These are phyloP conservation scores for Mortierella sp. DNA, from an alignment of 371 early-diverging fungal species.

Conservation along the genomic window DNA sequence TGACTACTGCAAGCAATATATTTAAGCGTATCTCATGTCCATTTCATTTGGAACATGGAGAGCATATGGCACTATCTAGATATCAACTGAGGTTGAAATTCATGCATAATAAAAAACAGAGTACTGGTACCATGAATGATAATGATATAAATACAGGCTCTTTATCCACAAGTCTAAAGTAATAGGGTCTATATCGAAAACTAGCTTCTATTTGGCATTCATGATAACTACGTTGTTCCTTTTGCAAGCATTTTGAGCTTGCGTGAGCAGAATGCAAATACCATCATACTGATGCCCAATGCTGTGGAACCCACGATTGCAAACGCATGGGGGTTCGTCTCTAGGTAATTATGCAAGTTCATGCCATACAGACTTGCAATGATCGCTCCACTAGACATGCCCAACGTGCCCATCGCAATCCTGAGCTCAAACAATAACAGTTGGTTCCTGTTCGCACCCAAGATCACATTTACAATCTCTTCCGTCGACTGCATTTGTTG, in stretches of 20 bases:
- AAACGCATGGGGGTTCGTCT: conserved; percentile 76
- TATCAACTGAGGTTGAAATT: too few relatives aligned
- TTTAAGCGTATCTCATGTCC: neutral
- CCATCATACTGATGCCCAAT: conserved; percentile 20
- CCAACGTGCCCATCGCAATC: conserved; percentile 82
- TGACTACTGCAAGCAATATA: neutral
- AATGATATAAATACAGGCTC: conserved; percentile 9
- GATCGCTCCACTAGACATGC: conserved; percentile 78
- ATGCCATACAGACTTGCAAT: conserved; percentile 84
- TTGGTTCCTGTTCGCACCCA: conserved; percentile 84
- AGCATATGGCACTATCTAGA: too few relatives aligned
- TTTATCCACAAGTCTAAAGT: neutral
- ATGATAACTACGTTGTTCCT: conserved; percentile 17
- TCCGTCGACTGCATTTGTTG: conserved; percentile 86
- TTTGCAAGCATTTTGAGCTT: conserved; percentile 26
- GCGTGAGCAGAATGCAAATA: conserved; percentile 29
- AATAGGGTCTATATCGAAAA: neutral
- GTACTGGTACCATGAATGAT: neutral
- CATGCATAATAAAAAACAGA: neutral
- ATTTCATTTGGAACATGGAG: conserved; percentile 12
- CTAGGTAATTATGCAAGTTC: conserved; percentile 83
- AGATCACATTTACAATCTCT: conserved; percentile 84
- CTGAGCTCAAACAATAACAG: conserved; percentile 86
- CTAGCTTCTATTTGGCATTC: neutral
- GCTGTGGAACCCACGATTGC: conserved; percentile 66